Percentiles rank a stretch among this genome's conserved stretches.
Conservation (phyloP, 148 eudicot genomes). For the Nepenthes gracilis region DNA sequence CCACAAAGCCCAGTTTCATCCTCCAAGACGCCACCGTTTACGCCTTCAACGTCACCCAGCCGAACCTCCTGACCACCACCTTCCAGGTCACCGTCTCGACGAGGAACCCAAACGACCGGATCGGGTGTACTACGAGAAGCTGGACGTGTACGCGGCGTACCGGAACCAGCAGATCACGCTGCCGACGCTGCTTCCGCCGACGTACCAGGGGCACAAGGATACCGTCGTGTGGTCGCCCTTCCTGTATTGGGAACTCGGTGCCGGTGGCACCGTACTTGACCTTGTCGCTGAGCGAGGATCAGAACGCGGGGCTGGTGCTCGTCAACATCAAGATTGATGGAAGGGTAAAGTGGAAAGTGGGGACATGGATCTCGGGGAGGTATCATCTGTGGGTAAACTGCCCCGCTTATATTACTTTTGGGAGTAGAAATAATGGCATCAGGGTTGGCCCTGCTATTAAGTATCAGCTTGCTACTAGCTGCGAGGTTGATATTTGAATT, state of each 20-base stretch:
- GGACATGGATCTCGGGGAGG: slow-evolving; percentile 30
- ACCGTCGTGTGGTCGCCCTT: slow-evolving; percentile 41
- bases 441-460: slow-evolving; percentile 26
- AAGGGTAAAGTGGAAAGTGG: slow-evolving; percentile 47
- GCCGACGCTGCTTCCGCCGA: slow-evolving; percentile 18
- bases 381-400: slow-evolving; percentile 36
- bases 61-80: slow-evolving; percentile 23
- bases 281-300: slow-evolving; percentile 20
- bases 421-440: slow-evolving; percentile 11
- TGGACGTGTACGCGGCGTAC: slow-evolving; percentile 33
- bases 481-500: slow-evolving; percentile 33
- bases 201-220: slow-evolving; percentile 43
- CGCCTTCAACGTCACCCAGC: slow-evolving; percentile 20
- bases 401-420: slow-evolving; percentile 34
- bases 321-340: slow-evolving; percentile 37
- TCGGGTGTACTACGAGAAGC: slow-evolving; percentile 40
- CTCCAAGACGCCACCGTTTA: slow-evolving; percentile 28
- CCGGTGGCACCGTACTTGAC: slow-evolving; percentile 37
- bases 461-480: slow-evolving; percentile 21
- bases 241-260: slow-evolving; percentile 23
- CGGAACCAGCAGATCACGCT: slow-evolving; percentile 37
- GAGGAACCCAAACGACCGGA: slow-evolving; percentile 29
- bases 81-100: slow-evolving; percentile 36
- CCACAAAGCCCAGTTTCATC: slow-evolving; percentile 18
- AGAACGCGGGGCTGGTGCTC: slow-evolving; percentile 20